Evolutionary conservation across 257 asterid species (phyloP).

Genomic region (Ligustrum vulgare): DNA sequence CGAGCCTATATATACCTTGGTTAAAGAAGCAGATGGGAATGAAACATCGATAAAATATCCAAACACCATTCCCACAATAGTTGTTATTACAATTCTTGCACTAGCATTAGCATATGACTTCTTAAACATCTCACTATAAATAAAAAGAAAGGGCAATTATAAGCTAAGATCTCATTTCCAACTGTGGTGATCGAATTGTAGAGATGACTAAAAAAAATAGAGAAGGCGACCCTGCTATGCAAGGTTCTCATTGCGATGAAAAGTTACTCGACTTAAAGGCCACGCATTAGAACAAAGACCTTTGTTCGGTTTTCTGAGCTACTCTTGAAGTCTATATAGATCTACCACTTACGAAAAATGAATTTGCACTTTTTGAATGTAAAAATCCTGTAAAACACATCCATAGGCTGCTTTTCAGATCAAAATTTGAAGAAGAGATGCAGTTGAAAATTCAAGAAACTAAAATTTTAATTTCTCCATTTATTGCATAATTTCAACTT

Average conservation of each 20-base stretch:
- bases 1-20: no score
- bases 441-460: no score
- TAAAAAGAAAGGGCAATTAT: neutral
- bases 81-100: constrained; percentile 37
- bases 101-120: constrained; percentile 41
- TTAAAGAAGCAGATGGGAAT: no score
- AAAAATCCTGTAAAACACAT: constrained; percentile 19
- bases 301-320: constrained; percentile 29
- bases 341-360: constrained; percentile 25
- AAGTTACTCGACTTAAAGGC: constrained; percentile 32
- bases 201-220: neutral
- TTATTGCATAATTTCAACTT: no score
- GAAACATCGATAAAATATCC: no score
- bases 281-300: constrained; percentile 31
- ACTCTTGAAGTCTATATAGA: constrained; percentile 26
- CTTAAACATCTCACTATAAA: constrained; percentile 43
- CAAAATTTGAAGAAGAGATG: neutral
- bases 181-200: neutral
- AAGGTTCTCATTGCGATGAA: constrained; percentile 41
- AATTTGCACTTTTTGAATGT: neutral
- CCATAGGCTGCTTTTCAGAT: neutral
- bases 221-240: constrained; percentile 38
- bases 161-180: neutral
- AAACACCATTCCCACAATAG: constrained; percentile 50
- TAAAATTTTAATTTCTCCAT: no score